These are phyloP conservation scores for Aspergillus nanangensis DNA, from an alignment of 495 filamentous ascomycete genomes.

Conservation along the genomic window DNA sequence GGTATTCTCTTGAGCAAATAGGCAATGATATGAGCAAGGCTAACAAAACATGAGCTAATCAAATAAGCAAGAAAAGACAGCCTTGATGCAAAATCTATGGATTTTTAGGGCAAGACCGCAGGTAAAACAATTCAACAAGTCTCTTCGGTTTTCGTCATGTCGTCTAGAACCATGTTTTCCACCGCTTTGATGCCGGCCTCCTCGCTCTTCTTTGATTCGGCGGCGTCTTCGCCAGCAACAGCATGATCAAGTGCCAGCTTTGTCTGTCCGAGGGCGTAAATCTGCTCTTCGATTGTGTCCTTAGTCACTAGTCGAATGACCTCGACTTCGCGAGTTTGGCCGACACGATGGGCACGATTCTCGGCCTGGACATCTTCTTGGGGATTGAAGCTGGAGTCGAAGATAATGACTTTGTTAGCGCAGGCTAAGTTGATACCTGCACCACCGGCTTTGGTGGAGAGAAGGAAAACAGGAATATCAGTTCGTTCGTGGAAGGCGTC, in stretches of 20 bases:
- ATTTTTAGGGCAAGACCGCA: no score
- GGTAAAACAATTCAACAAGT: not conserved
- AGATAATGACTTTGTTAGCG: slow-evolving; percentile 96
- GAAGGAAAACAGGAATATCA: slow-evolving; percentile 82
- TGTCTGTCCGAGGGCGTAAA: slow-evolving; percentile 80
- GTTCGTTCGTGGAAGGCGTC: slow-evolving; percentile 75
- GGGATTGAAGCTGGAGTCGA: slow-evolving; percentile 92
- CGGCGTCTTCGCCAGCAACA: slow-evolving; percentile 61
- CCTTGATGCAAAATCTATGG: no score
- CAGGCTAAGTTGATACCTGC: slow-evolving; percentile 92
- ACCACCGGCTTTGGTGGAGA: slow-evolving; percentile 90
- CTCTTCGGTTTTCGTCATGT: slow-evolving; percentile 20
- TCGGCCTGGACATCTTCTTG: slow-evolving; percentile 96
- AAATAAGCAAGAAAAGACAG: no score
- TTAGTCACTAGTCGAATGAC: slow-evolving; percentile 76
- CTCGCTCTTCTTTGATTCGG: slow-evolving; percentile 46
- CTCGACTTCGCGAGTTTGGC: slow-evolving; percentile 85
- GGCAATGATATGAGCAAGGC: no score
- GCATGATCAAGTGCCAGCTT: slow-evolving; percentile 90
- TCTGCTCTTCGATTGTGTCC: slow-evolving; percentile 89
- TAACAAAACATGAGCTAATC: no score
- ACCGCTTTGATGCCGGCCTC: slow-evolving; percentile 57
- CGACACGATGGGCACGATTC: slow-evolving; percentile 92
- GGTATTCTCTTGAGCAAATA: no score
- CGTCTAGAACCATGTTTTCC: slow-evolving; percentile 54